Conservation (phyloP, 1,139 yeast genomes). For the Lodderomyces metapsilosis region DNA sequence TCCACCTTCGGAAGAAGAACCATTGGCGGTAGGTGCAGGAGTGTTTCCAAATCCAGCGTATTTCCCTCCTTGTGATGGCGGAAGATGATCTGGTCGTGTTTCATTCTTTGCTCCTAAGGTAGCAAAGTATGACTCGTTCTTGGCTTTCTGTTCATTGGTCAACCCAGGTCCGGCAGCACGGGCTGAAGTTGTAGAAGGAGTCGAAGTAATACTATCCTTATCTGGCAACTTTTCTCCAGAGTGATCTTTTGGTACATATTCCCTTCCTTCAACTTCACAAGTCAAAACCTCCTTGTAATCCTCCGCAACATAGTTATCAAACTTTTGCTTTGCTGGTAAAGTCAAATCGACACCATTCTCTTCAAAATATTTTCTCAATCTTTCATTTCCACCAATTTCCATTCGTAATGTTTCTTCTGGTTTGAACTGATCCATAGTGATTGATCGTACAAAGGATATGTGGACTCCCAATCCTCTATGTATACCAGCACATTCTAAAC, state of each 20-base stretch:
- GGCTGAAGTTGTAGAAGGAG: constrained; percentile 2
- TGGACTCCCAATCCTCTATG: constrained; percentile 98
- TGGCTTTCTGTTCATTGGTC: constrained; percentile 44
- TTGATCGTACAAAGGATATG: constrained; percentile 91
- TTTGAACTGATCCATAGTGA: constrained; percentile 97
- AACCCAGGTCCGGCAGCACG: background rate
- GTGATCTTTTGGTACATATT: constrained; percentile 67
- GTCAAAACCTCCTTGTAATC: constrained; percentile 85
- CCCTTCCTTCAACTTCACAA: constrained; percentile 71
- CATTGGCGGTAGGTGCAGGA: constrained; percentile 44
- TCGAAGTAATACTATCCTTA: constrained; percentile 10
- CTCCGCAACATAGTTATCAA: constrained; percentile 87
- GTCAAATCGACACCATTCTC: constrained; percentile 69
- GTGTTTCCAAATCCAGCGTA: constrained; percentile 89
- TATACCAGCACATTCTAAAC: constrained; percentile 95
- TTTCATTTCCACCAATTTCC: constrained; percentile 94
- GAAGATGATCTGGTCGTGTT: constrained; percentile 70
- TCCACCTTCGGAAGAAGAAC: constrained; percentile 24
- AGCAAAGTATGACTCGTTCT: constrained; percentile 82
- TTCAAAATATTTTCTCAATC: constrained; percentile 65
- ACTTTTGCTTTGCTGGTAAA: constrained; percentile 70
- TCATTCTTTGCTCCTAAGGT: constrained; percentile 72
- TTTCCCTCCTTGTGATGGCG: constrained; percentile 94
- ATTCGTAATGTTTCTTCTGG: constrained; percentile 84
- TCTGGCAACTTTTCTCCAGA: constrained; percentile 48